Evolutionary conservation across 2,329 filamentous ascomycete species (phyloP).

Genomic region (Nakataea oryzae): DNA sequence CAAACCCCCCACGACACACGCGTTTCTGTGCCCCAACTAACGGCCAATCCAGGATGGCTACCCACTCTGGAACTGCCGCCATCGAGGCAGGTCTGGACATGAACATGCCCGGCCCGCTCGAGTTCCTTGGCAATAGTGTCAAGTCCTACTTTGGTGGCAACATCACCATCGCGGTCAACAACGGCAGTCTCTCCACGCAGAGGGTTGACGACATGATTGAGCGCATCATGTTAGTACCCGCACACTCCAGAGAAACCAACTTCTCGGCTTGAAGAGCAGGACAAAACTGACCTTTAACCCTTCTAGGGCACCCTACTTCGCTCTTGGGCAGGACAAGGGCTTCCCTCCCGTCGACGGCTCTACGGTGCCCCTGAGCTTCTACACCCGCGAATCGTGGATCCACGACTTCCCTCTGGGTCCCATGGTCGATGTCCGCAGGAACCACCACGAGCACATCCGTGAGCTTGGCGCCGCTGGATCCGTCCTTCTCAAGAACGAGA

Average conservation of each 20-base stretch:
- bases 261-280: slow-evolving; percentile 60
- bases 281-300: too few species aligned
- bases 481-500: slow-evolving; percentile 54
- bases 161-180: slow-evolving; percentile 60
- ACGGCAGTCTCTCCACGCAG: slow-evolving; percentile 62
- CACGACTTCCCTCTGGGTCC: background rate
- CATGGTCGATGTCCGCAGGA: slow-evolving; percentile 41
- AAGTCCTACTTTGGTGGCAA: slow-evolving; percentile 56
- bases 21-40: background rate
- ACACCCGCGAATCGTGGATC: background rate
- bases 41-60: background rate
- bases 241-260: slow-evolving; percentile 31
- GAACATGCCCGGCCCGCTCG: slow-evolving; percentile 44
- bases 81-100: slow-evolving; percentile 49
- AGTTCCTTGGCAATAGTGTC: background rate
- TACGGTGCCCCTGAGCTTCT: background rate
- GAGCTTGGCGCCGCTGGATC: slow-evolving; percentile 44
- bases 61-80: background rate
- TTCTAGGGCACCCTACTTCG: slow-evolving; percentile 36
- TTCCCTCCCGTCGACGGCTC: slow-evolving; percentile 26
- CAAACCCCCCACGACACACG: background rate
- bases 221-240: slow-evolving; percentile 33
- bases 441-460: slow-evolving; percentile 34
- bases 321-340: slow-evolving; percentile 37
- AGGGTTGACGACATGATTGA: slow-evolving; percentile 60